phyloP scores from a whole-genome alignment of 2,329 filamentous ascomycete genomes.

The Truncatella angustata region DNA sequence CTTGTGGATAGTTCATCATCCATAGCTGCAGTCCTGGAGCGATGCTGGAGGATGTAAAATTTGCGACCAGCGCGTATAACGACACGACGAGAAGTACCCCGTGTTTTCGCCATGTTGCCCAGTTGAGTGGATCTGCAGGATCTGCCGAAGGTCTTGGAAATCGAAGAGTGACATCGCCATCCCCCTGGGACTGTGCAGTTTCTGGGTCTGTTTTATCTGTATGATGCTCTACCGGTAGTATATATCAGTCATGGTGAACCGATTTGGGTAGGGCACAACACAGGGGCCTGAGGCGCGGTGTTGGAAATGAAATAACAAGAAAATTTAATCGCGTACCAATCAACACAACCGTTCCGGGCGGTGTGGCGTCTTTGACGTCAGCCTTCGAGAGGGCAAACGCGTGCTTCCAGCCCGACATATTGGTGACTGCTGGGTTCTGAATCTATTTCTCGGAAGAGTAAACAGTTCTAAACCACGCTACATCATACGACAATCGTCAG shows the following conservation, averaged over 20 bases:
- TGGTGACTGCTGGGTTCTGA: background rate
- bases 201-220: background rate
- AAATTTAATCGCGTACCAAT: constrained; percentile 17
- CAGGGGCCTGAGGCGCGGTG: no score
- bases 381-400: constrained; percentile 19
- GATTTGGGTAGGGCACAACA: background rate
- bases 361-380: constrained; percentile 15
- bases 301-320: constrained; percentile 10
- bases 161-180: constrained; percentile 12
- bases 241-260: background rate
- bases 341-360: constrained; percentile 19
- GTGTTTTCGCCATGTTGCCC: constrained; percentile 29
- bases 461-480: background rate
- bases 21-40: constrained; percentile 32
- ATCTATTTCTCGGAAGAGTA: background rate
- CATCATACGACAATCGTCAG: background rate
- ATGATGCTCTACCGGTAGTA: background rate
- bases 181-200: background rate
- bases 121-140: constrained; percentile 36
- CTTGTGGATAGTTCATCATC: constrained; percentile 25
- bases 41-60: constrained; percentile 30
- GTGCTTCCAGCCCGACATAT: constrained; percentile 17
- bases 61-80: constrained; percentile 32
- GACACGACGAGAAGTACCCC: constrained; percentile 24
- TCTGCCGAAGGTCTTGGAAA: constrained; percentile 26